Conservation (phyloP, 148 eudicot genomes). For the Agrostemma githago region DNA sequence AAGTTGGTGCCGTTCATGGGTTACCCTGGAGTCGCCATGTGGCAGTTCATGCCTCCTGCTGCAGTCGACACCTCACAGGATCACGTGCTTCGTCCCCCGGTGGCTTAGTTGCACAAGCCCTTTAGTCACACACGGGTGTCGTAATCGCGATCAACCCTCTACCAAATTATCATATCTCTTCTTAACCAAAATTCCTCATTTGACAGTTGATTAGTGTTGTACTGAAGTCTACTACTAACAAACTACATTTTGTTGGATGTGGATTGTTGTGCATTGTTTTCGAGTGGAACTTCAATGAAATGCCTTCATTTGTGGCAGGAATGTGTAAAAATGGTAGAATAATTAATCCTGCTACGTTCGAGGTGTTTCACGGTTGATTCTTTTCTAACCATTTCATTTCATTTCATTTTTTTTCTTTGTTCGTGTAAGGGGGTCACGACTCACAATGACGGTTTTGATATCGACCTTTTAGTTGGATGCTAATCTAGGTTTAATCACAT, state of each 20-base stretch:
- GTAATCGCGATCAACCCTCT: background rate
- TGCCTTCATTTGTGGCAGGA: conserved; percentile 7
- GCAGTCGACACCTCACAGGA: conserved; percentile 76
- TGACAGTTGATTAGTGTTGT: conserved; percentile 22
- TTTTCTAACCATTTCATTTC: background rate
- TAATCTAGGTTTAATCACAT: background rate
- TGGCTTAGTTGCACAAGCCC: conserved; percentile 34
- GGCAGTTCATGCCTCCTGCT: conserved; percentile 86
- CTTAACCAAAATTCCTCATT: background rate
- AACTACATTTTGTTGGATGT: conserved; percentile 31
- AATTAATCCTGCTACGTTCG: conserved; percentile 10
- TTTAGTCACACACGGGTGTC: background rate
- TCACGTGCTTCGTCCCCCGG: conserved; percentile 70
- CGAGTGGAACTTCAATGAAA: conserved; percentile 19
- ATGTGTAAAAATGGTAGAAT: conserved; percentile 19
- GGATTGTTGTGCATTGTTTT: conserved; percentile 24
- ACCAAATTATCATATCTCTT: background rate
- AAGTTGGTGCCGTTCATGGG: conserved; percentile 58
- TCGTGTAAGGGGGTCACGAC: background rate
- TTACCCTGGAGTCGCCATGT: conserved; percentile 79
- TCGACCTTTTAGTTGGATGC: background rate
- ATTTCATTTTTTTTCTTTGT: background rate
- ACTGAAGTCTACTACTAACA: conserved; percentile 34
- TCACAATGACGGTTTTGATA: background rate
- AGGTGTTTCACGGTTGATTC: conserved; percentile 5